These are phyloP conservation scores for Nannochloris sp. DNA, from an alignment of 139 green algal species.

Conservation along the genomic window DNA sequence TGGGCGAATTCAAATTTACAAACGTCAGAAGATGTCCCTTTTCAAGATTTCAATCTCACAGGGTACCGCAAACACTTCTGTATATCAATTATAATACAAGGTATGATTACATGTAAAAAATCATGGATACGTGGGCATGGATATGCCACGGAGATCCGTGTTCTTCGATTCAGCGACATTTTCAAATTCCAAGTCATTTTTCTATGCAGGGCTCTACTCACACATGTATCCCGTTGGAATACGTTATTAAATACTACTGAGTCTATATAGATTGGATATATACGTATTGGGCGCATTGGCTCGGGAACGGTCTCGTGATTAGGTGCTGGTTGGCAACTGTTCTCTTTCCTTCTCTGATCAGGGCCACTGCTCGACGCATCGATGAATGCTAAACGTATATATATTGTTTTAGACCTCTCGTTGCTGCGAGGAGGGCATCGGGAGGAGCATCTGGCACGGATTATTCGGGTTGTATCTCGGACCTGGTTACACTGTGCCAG, in stretches of 20 bases:
- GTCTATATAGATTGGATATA: neutral
- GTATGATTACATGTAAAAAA: too few relatives aligned
- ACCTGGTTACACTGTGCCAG: neutral
- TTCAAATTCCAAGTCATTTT: too few relatives aligned
- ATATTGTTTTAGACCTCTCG: slow-evolving; percentile 13
- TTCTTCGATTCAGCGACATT: too few relatives aligned
- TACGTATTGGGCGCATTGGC: neutral
- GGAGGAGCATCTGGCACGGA: neutral
- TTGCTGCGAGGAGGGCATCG: neutral
- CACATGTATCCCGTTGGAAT: too few relatives aligned
- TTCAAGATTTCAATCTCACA: too few relatives aligned
- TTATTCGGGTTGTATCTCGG: slow-evolving; percentile 1
- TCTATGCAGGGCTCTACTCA: too few relatives aligned
- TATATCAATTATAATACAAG: too few relatives aligned
- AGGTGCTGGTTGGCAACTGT: neutral
- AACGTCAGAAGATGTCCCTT: too few relatives aligned
- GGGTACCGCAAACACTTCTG: too few relatives aligned
- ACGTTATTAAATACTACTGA: neutral
- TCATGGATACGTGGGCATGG: too few relatives aligned
- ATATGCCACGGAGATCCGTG: too few relatives aligned
- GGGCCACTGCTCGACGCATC: neutral
- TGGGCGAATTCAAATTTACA: too few relatives aligned
- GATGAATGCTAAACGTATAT: neutral
- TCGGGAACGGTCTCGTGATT: slow-evolving; percentile 2
- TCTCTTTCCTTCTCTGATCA: neutral